Evolutionary conservation across 495 filamentous ascomycete genomes (phyloP).

Genomic region (Zalerion maritima): DNA sequence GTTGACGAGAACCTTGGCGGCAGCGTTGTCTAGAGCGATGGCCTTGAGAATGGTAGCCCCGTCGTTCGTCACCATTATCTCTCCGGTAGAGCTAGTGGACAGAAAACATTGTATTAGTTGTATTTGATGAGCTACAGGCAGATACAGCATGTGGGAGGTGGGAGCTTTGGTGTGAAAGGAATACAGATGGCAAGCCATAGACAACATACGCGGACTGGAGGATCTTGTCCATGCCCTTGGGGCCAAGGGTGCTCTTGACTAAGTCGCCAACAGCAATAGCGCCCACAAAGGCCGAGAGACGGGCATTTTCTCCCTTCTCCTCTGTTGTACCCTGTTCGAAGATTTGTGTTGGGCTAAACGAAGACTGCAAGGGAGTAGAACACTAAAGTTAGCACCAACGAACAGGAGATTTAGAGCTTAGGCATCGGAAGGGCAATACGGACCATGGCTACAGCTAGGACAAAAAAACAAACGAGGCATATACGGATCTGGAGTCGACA

Average conservation of each 20-base stretch:
- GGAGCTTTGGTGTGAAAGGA: conserved; percentile 1
- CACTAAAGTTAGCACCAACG: no score
- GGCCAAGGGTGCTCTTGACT: conserved; percentile 92
- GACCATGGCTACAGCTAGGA: no score
- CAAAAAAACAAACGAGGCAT: no score
- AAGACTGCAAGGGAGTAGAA: conserved; percentile 29
- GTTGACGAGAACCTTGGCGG: conserved; percentile 93
- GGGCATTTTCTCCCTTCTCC: conserved; percentile 98
- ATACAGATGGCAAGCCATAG: no score
- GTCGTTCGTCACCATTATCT: conserved; percentile 97
- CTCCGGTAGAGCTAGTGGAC: conserved; percentile 63
- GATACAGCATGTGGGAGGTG: conserved; percentile 1
- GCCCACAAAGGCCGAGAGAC: conserved; percentile 90
- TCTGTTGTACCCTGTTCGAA: conserved; percentile 94
- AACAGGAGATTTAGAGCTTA: no score
- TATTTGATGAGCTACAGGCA: conserved; percentile 6
- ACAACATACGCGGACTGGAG: conserved; percentile 85
- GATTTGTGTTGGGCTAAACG: conserved; percentile 87
- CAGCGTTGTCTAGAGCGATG: conserved; percentile 97
- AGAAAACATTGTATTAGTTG: no score
- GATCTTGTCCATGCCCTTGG: conserved; percentile 99
- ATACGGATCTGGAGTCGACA: no score
- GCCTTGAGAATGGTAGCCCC: conserved; percentile 96
- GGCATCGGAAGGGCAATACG: no score
- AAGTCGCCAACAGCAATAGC: conserved; percentile 94